phyloP scores from a whole-genome alignment of 2,329 filamentous ascomycete genomes.

The Phialophora chinensis region DNA sequence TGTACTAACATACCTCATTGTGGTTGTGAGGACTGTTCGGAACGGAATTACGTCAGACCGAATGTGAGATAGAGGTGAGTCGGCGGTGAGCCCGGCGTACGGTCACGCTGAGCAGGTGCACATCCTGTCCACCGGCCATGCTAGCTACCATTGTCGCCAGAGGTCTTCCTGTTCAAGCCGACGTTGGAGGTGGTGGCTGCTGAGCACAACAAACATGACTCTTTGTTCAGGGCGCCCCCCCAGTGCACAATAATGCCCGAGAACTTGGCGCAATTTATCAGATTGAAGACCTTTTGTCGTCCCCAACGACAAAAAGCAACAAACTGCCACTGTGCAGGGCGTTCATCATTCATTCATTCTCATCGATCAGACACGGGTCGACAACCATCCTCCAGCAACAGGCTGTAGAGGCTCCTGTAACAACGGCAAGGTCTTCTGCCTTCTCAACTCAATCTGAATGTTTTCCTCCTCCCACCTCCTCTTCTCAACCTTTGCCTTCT shows the following conservation, averaged over 20 bases:
- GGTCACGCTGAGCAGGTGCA: background rate
- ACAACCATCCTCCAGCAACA: conserved; percentile 21
- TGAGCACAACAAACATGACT: background rate
- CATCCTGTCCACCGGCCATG: background rate
- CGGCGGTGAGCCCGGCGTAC: background rate
- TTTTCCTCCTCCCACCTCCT: conserved; percentile 39
- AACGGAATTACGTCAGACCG: conserved; percentile 10
- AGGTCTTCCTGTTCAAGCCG: background rate
- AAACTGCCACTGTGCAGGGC: conserved; percentile 6
- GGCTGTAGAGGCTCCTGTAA: conserved; percentile 33
- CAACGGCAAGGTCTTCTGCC: conserved; percentile 39
- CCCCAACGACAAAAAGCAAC: background rate
- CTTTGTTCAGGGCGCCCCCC: background rate
- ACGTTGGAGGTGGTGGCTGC: background rate
- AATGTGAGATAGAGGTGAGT: background rate
- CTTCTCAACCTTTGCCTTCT: conserved; percentile 32
- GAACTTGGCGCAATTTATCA: background rate
- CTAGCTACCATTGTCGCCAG: background rate
- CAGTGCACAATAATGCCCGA: background rate
- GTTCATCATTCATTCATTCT: conserved; percentile 7
- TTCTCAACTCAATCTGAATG: conserved; percentile 37
- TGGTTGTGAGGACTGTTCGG: conserved; percentile 5
- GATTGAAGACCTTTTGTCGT: background rate
- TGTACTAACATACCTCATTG: background rate
- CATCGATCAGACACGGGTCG: conserved; percentile 9